A percentile compares a stretch with the other conserved stretches of the same genome.
Conservation (phyloP, 2,329 filamentous ascomycete species). For the Trichoderma brevicompactum region DNA sequence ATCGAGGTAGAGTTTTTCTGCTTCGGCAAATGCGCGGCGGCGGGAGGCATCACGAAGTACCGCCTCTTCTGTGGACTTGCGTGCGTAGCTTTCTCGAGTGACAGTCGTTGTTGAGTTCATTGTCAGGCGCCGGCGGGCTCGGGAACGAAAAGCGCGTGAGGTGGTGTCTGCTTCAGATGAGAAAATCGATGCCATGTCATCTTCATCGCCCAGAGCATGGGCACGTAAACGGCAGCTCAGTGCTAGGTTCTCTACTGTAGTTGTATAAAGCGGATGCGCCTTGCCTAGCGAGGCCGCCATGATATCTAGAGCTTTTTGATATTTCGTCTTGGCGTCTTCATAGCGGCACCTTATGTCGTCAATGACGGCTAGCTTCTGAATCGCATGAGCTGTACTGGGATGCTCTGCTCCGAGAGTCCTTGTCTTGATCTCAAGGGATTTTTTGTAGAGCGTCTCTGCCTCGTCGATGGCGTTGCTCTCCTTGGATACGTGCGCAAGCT, state of each 20-base stretch:
- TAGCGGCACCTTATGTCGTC: slow-evolving; percentile 35
- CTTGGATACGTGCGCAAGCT: slow-evolving; percentile 35
- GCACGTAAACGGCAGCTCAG: slow-evolving; percentile 33
- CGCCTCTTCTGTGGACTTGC: slow-evolving; percentile 25
- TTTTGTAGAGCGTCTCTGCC: slow-evolving; percentile 36
- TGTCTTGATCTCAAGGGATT: slow-evolving; percentile 36
- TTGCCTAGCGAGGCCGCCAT: slow-evolving; percentile 34
- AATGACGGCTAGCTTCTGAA: slow-evolving; percentile 38
- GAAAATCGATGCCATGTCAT: not conserved
- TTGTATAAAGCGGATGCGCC: slow-evolving; percentile 35
- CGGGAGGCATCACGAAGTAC: slow-evolving; percentile 29
- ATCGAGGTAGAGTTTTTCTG: slow-evolving; percentile 37
- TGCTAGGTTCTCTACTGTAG: slow-evolving; percentile 36
- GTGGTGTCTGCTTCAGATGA: not conserved
- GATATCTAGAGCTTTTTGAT: slow-evolving; percentile 34
- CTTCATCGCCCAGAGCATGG: slow-evolving; percentile 27
- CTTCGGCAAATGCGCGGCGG: slow-evolving; percentile 32
- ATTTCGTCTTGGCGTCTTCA: slow-evolving; percentile 33
- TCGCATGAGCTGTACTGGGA: slow-evolving; percentile 34
- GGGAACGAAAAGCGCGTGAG: slow-evolving; percentile 1
- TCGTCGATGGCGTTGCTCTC: slow-evolving; percentile 37
- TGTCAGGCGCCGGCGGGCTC: slow-evolving; percentile 18
- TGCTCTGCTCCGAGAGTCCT: slow-evolving; percentile 34
- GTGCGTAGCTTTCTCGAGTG: slow-evolving; percentile 10
- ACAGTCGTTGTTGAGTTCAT: slow-evolving; percentile 11